phyloP scores from a whole-genome alignment of 306 rosid genomes.

The Vicia sativa region DNA sequence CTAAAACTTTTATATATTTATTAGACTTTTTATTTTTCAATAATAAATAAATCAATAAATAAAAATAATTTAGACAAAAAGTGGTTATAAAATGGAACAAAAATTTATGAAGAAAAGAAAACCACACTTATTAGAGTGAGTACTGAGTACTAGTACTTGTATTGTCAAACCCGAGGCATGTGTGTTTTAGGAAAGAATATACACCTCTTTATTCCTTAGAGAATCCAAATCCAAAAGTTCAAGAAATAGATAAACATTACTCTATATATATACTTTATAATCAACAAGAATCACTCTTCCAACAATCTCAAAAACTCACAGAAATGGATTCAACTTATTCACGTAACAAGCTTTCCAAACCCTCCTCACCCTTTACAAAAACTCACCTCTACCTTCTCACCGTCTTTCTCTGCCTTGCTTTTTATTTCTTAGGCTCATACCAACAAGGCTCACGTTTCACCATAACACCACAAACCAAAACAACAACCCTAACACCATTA shows the following conservation, averaged over 20 bases:
- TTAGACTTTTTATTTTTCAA: too few species aligned
- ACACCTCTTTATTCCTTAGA: background rate
- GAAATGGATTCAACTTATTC: slow-evolving; percentile 16
- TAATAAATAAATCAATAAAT: too few species aligned
- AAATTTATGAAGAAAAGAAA: too few species aligned
- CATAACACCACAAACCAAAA: background rate
- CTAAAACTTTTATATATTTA: too few species aligned
- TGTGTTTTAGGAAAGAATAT: background rate
- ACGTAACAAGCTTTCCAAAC: background rate
- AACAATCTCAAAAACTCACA: too few species aligned
- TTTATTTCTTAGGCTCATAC: slow-evolving; percentile 57
- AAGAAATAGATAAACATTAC: too few species aligned
- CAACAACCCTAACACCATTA: background rate
- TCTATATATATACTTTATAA: too few species aligned
- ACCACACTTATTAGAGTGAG: too few species aligned
- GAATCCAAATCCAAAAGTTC: background rate
- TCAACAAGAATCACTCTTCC: background rate
- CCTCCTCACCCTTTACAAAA: slow-evolving; percentile 21
- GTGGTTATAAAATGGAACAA: too few species aligned
- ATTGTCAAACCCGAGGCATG: background rate
- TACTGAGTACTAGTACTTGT: background rate
- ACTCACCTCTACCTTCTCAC: slow-evolving; percentile 39
- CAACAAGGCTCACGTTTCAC: slow-evolving; percentile 29
- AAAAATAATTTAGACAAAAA: too few species aligned
- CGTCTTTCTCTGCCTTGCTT: slow-evolving; percentile 54